Evolutionary conservation across 148 eudicot genomes (phyloP).

Genomic region (Talinum fruticosum): DNA sequence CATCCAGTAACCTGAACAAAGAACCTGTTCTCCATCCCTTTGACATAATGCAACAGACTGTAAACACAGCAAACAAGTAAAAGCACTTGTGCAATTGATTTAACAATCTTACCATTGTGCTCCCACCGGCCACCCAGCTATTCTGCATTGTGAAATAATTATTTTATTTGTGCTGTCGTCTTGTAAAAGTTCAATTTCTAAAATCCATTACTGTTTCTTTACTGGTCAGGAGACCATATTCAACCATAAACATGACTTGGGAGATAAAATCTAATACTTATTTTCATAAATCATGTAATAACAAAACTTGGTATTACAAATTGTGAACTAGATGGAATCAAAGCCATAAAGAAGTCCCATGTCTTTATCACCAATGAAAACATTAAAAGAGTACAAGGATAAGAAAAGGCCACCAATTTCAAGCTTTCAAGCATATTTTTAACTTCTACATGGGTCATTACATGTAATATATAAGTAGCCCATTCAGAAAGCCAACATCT

Average conservation of each 20-base stretch:
- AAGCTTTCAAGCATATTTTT: not conserved
- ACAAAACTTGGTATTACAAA: too few species aligned
- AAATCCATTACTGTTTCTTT: not conserved
- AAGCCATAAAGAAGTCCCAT: too few species aligned
- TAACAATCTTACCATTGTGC: not conserved
- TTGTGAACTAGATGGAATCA: too few species aligned
- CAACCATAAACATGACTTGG: not conserved
- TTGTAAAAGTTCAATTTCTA: not conserved
- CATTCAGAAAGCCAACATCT: not conserved
- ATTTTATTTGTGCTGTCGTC: not conserved
- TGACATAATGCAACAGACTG: not conserved
- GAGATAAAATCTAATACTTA: not conserved
- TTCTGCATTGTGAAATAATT: not conserved
- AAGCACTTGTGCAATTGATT: too few species aligned
- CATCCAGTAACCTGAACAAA: not conserved
- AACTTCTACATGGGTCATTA: not conserved
- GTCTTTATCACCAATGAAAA: not conserved
- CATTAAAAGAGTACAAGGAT: not conserved
- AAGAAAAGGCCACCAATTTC: not conserved
- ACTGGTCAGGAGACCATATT: not conserved
- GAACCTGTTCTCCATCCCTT: not conserved
- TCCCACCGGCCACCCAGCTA: not conserved
- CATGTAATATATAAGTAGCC: not conserved
- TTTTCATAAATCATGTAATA: not conserved
- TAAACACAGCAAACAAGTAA: not conserved